phyloP scores from a whole-genome alignment of 345 rosid genomes.

The Combretum micranthum region DNA sequence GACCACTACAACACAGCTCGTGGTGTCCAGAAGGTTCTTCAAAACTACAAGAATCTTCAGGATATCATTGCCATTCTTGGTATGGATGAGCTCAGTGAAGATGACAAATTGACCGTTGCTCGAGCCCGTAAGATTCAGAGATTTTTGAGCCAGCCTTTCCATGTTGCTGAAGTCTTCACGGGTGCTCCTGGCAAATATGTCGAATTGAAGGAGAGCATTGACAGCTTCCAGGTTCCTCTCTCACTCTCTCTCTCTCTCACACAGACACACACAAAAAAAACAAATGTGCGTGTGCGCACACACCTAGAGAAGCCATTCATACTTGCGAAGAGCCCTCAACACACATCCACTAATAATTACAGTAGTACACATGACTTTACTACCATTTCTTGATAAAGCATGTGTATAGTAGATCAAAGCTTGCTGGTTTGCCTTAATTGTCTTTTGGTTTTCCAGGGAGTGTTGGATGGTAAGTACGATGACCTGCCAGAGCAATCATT shows the following conservation, averaged over 20 bases:
- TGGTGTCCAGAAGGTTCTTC: slow-evolving; percentile 97
- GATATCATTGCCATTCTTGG: slow-evolving; percentile 99
- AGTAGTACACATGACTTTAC: too few relatives aligned
- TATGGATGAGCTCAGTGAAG: slow-evolving; percentile 99
- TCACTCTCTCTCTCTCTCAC: too few relatives aligned
- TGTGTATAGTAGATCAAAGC: too few relatives aligned
- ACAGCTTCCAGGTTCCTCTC: slow-evolving; percentile 79
- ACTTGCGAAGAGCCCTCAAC: too few relatives aligned
- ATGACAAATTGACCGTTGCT: slow-evolving; percentile 93
- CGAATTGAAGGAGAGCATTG: slow-evolving; percentile 81
- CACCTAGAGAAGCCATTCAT: too few relatives aligned
- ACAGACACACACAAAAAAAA: too few relatives aligned
- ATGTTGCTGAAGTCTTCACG: slow-evolving; percentile 97
- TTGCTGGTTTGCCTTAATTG: too few relatives aligned
- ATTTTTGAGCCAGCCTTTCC: slow-evolving; percentile 99
- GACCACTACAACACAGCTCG: slow-evolving; percentile 96
- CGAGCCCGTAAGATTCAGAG: slow-evolving; percentile 98
- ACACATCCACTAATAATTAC: too few relatives aligned
- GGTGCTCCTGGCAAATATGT: slow-evolving; percentile 99
- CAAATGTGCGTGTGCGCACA: too few relatives aligned
- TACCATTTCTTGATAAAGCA: too few relatives aligned
- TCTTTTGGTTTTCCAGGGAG: slow-evolving; percentile 37
- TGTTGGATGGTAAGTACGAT: slow-evolving; percentile 80
- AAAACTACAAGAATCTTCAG: slow-evolving; percentile 97
- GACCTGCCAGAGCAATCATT: slow-evolving; percentile 81